phyloP scores from a whole-genome alignment of 176 grass and related monocot genomes.

The Aegilops tauschii region DNA sequence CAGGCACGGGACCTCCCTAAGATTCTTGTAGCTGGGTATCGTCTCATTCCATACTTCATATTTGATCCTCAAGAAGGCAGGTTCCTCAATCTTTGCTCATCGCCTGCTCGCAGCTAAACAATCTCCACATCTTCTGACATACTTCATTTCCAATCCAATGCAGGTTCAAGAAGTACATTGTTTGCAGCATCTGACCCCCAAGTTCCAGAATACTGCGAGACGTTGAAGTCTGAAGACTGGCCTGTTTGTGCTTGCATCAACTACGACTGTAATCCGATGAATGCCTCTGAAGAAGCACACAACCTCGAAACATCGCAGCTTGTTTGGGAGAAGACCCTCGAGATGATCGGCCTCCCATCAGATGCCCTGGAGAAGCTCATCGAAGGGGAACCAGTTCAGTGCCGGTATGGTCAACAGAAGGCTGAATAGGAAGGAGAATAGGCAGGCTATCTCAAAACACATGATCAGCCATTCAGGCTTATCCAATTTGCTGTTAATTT shows the following conservation, averaged over 20 bases:
- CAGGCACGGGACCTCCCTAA: conserved; percentile 95
- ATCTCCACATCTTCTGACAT: not conserved
- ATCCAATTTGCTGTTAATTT: conserved; percentile 12
- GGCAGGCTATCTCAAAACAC: not conserved
- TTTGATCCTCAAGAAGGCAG: conserved; percentile 86
- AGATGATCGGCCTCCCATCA: conserved; percentile 65
- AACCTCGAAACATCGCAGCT: conserved; percentile 60
- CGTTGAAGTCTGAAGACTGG: conserved; percentile 91
- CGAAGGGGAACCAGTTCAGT: conserved; percentile 59
- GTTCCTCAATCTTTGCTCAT: not conserved
- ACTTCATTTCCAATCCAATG: conserved; percentile 8
- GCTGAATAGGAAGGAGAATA: conserved; percentile 26
- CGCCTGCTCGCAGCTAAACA: not conserved
- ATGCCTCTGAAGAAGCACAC: conserved; percentile 93
- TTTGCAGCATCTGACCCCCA: conserved; percentile 89
- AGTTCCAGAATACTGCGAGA: conserved; percentile 74
- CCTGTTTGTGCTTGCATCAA: conserved; percentile 81
- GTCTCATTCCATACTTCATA: conserved; percentile 94
- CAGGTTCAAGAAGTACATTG: conserved; percentile 83
- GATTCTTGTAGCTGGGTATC: conserved; percentile 62
- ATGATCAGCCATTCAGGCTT: not conserved
- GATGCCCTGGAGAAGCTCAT: conserved; percentile 82
- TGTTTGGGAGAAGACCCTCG: conserved; percentile 90
- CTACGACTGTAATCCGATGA: conserved; percentile 86
- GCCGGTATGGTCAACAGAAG: conserved; percentile 45